Evolutionary conservation across 2,329 filamentous ascomycete species (phyloP), one percentile per base, ranked within the genome.

Genomic region (Colletotrichum agaves): DNA sequence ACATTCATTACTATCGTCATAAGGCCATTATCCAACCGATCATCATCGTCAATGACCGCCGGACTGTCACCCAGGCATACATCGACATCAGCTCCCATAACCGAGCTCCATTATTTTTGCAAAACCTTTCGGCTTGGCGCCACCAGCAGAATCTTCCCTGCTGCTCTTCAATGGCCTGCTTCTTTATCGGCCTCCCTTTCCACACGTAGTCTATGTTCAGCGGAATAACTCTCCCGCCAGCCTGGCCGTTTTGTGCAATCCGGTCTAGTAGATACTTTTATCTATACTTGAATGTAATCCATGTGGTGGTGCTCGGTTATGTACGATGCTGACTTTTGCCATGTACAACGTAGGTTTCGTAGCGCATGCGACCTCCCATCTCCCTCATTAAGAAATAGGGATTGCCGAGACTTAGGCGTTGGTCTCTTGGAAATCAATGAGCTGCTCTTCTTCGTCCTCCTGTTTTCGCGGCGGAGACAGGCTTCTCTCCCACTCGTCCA

Each of bases 401-500:
- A 23, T 33, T 12, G 21, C 21, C 35, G 17, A 17, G 15, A 15
- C 41, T 70, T 23, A 70, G 47, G 56, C 69, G 10, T 49, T 62
- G 15, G 69, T 68, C 47, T 71, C 67, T 37, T 68, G 67, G n/a
- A 64, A 68, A 44, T 64, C 63, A 19, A 68, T 61, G 10, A 66
- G 55, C 61, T 66, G 64, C 46, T 63, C 60, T 39, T 56, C 44
- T 44, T 67, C 47, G 47, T 65, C 61, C 1, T 13, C 41, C 58
- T 77, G 49, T 27, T 60, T 63, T 23, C 47, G 64, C 76, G 85
- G 82, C 37, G 88, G 84, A 2, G 86, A 88, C 13, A 94, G 81
- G 71, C 88, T 92, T 78, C 89, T 93, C 81, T 98, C 95, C 93
- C 93, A 97, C 76, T 97, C 94, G 71, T 90, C 91, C 88, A 98